Base-by-base conservation (phyloP, 768 basidiomycete species). In the Fibroporia radiculosa region DNA sequence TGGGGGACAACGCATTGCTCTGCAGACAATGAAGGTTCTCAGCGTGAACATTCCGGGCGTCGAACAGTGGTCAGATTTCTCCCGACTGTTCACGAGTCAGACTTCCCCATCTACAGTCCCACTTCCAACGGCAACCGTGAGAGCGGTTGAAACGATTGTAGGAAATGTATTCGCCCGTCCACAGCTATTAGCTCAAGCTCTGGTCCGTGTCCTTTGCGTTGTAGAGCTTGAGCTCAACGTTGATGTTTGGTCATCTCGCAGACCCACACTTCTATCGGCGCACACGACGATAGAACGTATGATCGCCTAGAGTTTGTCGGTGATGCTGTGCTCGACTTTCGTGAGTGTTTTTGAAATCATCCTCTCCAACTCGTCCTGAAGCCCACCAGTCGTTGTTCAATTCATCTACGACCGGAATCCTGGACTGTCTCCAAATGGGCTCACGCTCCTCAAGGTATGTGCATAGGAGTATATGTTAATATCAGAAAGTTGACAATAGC, bases 221-320 rank as follows among this genome's bases (percentile, higher is more conserved):
- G 27, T 41, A 23, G 47, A 19, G 23, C 16, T 4, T 25, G 14
- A 23, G 43, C 18, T 41, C 16, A 8, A 26, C 33, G 47, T 27
- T 32, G 11, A 28, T 20, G 22, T 20, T 31, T 22, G 40, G 29
- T 42, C 38, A 42, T 35, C 24, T 37, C 31, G n/a, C 53, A 91
- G 87, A 83, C 82, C 0, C 87, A 88, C 58, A 65, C 75, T 2
- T 82, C 83, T 0, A 65, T 75, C 49, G 73, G 39, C 25, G 48
- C 44, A 16, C 34, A 27, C 11, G 45, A 45, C 13, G 40, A 37
- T 28, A 74, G 70, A 12, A 75, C 75, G 14, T 84, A 85, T 56
- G 84, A 89, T 55, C 71, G 84, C 46, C 71, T 92, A 27, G 88
- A 91, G 59, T 93, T 91, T 58, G 69, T 91, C 31, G 90, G 90